Evolutionary conservation across 1,284 basidiomycete species (phyloP).

Genomic region (Cryptococcus sp.): DNA sequence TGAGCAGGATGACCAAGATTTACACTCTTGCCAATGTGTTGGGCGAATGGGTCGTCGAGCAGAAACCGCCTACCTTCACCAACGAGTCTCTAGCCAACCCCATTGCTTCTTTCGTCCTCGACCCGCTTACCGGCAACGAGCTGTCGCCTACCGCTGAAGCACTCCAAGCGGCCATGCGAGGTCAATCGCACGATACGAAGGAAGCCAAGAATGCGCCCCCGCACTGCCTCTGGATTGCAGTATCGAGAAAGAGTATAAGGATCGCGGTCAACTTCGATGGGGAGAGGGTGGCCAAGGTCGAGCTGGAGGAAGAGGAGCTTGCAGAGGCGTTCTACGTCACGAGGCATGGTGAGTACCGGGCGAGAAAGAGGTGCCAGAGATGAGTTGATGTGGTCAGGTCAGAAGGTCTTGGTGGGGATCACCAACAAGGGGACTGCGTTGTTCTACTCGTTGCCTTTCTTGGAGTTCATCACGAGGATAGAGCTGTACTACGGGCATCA

Average conservation of each 20-base stretch:
- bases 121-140: conserved; percentile 54
- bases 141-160: conserved; percentile 50
- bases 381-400: conserved; percentile 24
- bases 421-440: conserved; percentile 55
- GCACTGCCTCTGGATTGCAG: conserved; percentile 51
- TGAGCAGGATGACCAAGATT: conserved; percentile 49
- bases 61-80: conserved; percentile 45
- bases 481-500: conserved; percentile 35
- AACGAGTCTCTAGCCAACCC: conserved; percentile 52
- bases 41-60: conserved; percentile 56
- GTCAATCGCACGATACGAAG: conserved; percentile 28
- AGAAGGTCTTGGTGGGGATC: conserved; percentile 58
- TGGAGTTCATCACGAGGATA: conserved; percentile 40
- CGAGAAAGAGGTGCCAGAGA: too few species aligned
- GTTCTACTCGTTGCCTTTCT: conserved; percentile 63
- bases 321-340: conserved; percentile 55
- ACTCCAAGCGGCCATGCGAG: conserved; percentile 39
- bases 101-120: conserved; percentile 58
- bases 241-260: conserved; percentile 36
- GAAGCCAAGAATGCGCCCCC: conserved; percentile 30
- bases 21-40: conserved; percentile 53
- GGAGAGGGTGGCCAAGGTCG: conserved; percentile 47
- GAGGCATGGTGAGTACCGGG: conserved; percentile 52
- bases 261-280: conserved; percentile 47
- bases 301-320: conserved; percentile 56